Base-by-base conservation (phyloP, 345 rosid genomes). In the Camelina laxa region DNA sequence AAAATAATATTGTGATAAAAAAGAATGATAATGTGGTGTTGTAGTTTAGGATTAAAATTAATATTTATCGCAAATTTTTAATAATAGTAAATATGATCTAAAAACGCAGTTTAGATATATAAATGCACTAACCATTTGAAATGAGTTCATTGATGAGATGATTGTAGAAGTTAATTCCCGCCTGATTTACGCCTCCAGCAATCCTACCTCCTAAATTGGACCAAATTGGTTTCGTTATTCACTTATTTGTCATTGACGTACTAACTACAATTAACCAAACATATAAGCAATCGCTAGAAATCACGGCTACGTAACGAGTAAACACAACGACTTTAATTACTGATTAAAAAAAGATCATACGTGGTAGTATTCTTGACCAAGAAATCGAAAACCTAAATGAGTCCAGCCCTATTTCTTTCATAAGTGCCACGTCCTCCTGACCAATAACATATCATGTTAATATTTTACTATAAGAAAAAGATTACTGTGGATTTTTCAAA, bases 341-440 rank as follows among this genome's bases (percentile, higher is more conserved):
- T 49, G 50, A 9, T n/a, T 47, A 42, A 11, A 15, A 14, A 9
- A 53, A 49, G 30, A 27, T 20, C 80, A 76, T 82, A 85, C 89
- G 30, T 17, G 89, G 87, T 24, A 85, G 24, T 65, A 85, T 64
- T 75, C 89, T 73, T 11, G 87, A 15, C 89, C 89, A 86, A 16
- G 89, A 82, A 20, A 86, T 80, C 2, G 89, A 86, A 62, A 86
- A 79, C 41, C 87, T 84, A 53, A 75, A 82, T 20, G 87, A 79
- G 71, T 82, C 82, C 54, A 84, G 15, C 0, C 83, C 82, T 42
- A 86, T 63, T 35, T 80, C 58, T 58, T 76, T 86, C 84, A 84
- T 60, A 17, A 82, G 59, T 21, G 53, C 41, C 39, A 84, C 70
- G 60, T 84, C 89, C 21, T 80, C 82, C 89, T 84, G 53, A 15